Base-by-base conservation (phyloP, 257 asterid genomes). In the Echites panduratus region DNA sequence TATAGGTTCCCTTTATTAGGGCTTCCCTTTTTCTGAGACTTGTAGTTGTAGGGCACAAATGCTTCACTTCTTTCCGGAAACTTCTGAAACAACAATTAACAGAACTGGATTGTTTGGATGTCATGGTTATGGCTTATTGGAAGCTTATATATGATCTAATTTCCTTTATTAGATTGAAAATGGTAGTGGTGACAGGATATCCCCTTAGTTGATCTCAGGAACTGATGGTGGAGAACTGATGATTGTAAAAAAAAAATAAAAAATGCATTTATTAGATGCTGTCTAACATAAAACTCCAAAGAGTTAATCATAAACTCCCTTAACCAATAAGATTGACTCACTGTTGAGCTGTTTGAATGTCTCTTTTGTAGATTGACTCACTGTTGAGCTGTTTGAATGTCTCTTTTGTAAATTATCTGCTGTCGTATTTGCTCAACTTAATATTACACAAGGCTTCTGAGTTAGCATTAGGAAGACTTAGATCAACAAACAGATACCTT, bases 291-390 rank as follows among this genome's bases (percentile, higher is more conserved):
- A n/a, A 20, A 50, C 22, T 70, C 57, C 63, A 70, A 50, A 9
- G 43, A 50, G 44, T 63, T 35, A 50, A 29, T 17, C 26, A 5
- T 68, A 26, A 27, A n/a, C 45, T 8, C 24, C 26, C 43, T n/a
- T 49, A 27, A 48, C 61, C 9, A 70, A 29, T 7, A 29, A 32
- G 58, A 50, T 70, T 52, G 73, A 52, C 49, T 70, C 65, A 4
- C 45, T n/a, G n/a, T n/a, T 68, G 32, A 16, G 6, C 41, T 27
- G 24, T 67, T 45, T 67, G 57, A 27, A 11, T 67, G 12, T 24
- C n/a, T n/a, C n/a, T n/a, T n/a, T n/a, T n/a, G n/a, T n/a, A 32
- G 58, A 50, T 70, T 52, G 73, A 52, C 49, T 70, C 65, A 4
- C 45, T n/a, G n/a, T n/a, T 68, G 32, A 16, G 6, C 41, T 27